These are phyloP conservation scores for Neonectria magnoliae DNA, from an alignment of 2,329 filamentous ascomycete genomes.

Conservation along the genomic window DNA sequence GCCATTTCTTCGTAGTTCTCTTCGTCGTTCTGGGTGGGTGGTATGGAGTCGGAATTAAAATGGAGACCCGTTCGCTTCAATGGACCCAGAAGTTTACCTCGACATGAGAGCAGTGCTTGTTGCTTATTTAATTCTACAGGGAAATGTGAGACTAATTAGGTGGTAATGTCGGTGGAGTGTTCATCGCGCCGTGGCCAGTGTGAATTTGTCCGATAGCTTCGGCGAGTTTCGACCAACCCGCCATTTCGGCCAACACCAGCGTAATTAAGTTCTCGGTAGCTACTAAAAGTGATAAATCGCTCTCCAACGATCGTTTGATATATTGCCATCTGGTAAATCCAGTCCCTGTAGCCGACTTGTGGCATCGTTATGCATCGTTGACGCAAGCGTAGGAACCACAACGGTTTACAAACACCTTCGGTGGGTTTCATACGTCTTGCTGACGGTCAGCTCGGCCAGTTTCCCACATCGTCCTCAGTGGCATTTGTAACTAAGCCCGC, in stretches of 20 bases:
- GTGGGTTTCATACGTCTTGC: not conserved
- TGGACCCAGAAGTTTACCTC: slow-evolving; percentile 3
- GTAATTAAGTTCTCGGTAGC: not conserved
- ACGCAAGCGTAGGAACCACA: not conserved
- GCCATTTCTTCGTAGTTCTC: slow-evolving; percentile 10
- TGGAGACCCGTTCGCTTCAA: not conserved
- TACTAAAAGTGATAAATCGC: not conserved
- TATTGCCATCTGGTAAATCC: not conserved
- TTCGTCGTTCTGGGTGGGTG: not conserved
- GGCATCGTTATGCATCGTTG: not conserved
- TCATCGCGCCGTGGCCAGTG: not conserved
- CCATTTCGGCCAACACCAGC: too few relatives aligned
- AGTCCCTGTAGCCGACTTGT: not conserved
- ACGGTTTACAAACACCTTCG: not conserved
- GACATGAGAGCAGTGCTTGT: not conserved
- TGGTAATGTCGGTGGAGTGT: not conserved
- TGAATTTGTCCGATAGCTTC: not conserved
- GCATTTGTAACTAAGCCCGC: not conserved
- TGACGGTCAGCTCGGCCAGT: not conserved
- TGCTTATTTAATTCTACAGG: slow-evolving; percentile 4
- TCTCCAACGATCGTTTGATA: too few relatives aligned
- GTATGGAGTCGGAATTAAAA: not conserved
- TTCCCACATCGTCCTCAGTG: not conserved
- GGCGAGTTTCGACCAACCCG: not conserved
- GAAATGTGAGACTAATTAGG: not conserved